A percentile compares a stretch with the other conserved stretches of the same genome.
phyloP scores from a whole-genome alignment of 345 rosid species.

The Abelmoschus esculentus region DNA sequence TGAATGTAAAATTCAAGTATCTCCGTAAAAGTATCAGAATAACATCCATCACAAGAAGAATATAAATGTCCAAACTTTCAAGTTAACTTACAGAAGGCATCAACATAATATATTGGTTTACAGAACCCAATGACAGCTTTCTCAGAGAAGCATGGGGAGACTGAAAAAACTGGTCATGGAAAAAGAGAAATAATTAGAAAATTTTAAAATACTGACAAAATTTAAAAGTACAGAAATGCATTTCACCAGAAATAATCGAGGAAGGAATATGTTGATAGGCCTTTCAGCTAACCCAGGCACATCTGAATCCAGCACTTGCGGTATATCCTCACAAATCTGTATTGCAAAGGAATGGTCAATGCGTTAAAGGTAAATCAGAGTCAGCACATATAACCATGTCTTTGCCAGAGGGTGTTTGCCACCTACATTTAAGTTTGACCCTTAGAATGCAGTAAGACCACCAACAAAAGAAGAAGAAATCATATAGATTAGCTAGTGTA shows the following conservation, averaged over 20 bases:
- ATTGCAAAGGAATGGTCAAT: conserved; percentile 4
- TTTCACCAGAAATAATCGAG: conserved; percentile 71
- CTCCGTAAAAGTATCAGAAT: conserved; percentile 6
- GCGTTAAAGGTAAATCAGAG: not conserved
- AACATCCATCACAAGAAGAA: not conserved
- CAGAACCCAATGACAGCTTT: conserved; percentile 80
- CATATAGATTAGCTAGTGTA: not conserved
- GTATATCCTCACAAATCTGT: conserved; percentile 95
- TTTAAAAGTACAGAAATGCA: not conserved
- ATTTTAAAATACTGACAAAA: not conserved
- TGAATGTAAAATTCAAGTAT: not conserved
- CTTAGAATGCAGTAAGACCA: not conserved
- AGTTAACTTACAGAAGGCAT: conserved; percentile 88
- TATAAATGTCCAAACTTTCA: conserved; percentile 1
- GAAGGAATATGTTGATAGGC: conserved; percentile 73
- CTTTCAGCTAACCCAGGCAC: conserved; percentile 84
- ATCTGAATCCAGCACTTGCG: conserved; percentile 81
- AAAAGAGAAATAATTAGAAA: not conserved
- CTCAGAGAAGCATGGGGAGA: conserved; percentile 80
- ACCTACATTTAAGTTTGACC: not conserved
- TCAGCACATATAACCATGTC: not conserved
- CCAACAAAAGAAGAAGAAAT: not conserved
- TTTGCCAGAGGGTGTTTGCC: not conserved
- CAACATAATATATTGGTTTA: conserved; percentile 78
- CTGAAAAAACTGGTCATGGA: conserved; percentile 70